These are phyloP conservation scores for Carpinus fangiana DNA, from an alignment of 306 rosid genomes.

Conservation along the genomic window DNA sequence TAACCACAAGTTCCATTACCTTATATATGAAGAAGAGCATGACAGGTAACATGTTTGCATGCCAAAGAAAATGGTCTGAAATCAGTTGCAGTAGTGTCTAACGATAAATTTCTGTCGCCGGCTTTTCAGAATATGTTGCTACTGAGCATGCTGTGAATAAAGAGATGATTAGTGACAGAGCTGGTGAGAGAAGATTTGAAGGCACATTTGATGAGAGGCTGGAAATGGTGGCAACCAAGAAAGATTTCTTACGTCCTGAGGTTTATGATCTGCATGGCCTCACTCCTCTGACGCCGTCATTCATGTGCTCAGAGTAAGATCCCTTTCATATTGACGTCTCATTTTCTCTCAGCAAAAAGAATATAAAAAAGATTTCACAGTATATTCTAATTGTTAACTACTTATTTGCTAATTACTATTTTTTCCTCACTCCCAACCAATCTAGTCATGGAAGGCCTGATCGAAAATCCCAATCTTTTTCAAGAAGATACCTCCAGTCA, in stretches of 20 bases:
- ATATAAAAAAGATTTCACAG: neutral
- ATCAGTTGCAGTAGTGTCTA: constrained; percentile 2
- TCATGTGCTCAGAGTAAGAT: constrained; percentile 42
- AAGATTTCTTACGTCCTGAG: constrained; percentile 29
- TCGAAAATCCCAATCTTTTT: constrained; percentile 36
- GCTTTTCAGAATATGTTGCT: constrained; percentile 41
- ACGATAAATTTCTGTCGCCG: constrained; percentile 10
- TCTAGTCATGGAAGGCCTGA: constrained; percentile 49
- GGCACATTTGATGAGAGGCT: constrained; percentile 24
- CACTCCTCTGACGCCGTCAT: constrained; percentile 47
- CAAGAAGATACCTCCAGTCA: constrained; percentile 35
- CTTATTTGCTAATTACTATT: constrained; percentile 12
- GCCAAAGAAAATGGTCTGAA: neutral
- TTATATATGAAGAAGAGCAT: too few species aligned
- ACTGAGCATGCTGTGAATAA: constrained; percentile 23
- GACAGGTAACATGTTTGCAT: constrained; percentile 6
- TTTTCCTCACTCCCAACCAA: constrained; percentile 2
- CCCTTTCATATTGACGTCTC: neutral
- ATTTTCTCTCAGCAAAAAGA: neutral
- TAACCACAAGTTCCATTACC: too few species aligned
- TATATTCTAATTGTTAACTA: neutral
- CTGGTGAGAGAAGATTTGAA: constrained; percentile 28
- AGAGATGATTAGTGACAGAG: constrained; percentile 26
- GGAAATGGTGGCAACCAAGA: constrained; percentile 40
- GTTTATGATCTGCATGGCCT: constrained; percentile 25